A percentile compares a stretch with the other conserved stretches of the same genome.
phyloP scores from a whole-genome alignment of 139 green algal species.

The Microglena sp. region DNA sequence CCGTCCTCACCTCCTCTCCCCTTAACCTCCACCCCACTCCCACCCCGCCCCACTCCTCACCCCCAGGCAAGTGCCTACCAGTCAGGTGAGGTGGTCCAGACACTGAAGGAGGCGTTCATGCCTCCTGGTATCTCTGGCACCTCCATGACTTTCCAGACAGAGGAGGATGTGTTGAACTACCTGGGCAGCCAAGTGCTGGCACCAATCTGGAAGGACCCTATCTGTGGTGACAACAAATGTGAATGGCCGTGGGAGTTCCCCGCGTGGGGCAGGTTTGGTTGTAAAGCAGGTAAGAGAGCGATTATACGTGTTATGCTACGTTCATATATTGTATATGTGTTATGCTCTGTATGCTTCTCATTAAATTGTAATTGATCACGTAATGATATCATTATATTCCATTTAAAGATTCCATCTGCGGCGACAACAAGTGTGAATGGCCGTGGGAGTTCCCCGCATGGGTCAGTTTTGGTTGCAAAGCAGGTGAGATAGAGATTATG shows the following conservation, averaged over 20 bases:
- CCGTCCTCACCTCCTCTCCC: too few species aligned
- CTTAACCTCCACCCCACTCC: too few species aligned
- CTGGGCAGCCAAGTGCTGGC: constrained; percentile 41
- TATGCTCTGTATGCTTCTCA: neutral
- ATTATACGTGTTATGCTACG: neutral
- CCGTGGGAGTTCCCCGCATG: neutral
- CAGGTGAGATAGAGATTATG: constrained; percentile 14
- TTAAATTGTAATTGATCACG: neutral
- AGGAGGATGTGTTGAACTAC: constrained; percentile 55
- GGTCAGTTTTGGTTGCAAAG: constrained; percentile 50
- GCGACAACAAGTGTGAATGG: constrained; percentile 43
- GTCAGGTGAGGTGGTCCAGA: constrained; percentile 52
- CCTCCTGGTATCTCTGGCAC: constrained; percentile 26
- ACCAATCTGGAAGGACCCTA: constrained; percentile 59
- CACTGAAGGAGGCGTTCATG: constrained; percentile 53
- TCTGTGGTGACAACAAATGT: constrained; percentile 57
- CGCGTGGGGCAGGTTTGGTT: constrained; percentile 60
- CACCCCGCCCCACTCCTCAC: too few species aligned
- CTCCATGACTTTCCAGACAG: constrained; percentile 38
- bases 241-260: constrained; percentile 65
- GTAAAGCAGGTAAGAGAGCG: constrained; percentile 23
- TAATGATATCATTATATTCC: neutral
- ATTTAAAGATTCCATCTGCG: constrained; percentile 50
- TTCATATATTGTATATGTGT: neutral
- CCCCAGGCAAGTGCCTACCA: constrained; percentile 52